Evolutionary conservation across 2,329 filamentous ascomycete genomes (phyloP).

Genomic region (Fusarium proliferatum): DNA sequence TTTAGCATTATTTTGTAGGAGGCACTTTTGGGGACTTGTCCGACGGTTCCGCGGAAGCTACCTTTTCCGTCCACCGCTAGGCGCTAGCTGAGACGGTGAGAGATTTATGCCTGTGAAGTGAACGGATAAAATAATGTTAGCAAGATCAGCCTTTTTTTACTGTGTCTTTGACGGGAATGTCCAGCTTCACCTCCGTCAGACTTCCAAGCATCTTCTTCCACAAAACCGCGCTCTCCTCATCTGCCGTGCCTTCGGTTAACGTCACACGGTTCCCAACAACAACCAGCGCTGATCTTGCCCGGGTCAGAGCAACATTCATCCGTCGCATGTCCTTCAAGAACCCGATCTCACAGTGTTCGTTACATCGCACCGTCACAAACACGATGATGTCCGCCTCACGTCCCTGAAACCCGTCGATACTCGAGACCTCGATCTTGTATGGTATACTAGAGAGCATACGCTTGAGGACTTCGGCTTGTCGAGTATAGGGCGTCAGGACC

Average conservation of each 20-base stretch:
- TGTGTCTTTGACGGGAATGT: not conserved
- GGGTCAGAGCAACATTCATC: constrained; percentile 55
- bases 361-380: constrained; percentile 56
- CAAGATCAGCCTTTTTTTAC: not conserved
- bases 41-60: not conserved
- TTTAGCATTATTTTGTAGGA: not conserved
- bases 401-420: constrained; percentile 58
- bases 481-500: constrained; percentile 55
- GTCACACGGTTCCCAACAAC: constrained; percentile 48
- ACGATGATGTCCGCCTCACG: constrained; percentile 57
- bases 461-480: constrained; percentile 50
- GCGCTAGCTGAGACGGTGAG: not conserved
- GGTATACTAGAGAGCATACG: constrained; percentile 35
- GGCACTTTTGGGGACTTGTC: not conserved
- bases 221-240: not conserved
- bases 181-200: not conserved
- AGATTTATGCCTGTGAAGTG: not conserved
- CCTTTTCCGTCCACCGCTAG: not conserved
- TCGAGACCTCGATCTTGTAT: constrained; percentile 49
- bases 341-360: constrained; percentile 52
- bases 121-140: not conserved
- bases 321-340: constrained; percentile 55
- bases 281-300: constrained; percentile 50
- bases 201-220: constrained; percentile 9
- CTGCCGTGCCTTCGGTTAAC: constrained; percentile 33